Percentiles rank a stretch among this genome's conserved stretches.
Conservation (phyloP, 495 filamentous ascomycete species). For the Penicillium psychrofluorescens region DNA sequence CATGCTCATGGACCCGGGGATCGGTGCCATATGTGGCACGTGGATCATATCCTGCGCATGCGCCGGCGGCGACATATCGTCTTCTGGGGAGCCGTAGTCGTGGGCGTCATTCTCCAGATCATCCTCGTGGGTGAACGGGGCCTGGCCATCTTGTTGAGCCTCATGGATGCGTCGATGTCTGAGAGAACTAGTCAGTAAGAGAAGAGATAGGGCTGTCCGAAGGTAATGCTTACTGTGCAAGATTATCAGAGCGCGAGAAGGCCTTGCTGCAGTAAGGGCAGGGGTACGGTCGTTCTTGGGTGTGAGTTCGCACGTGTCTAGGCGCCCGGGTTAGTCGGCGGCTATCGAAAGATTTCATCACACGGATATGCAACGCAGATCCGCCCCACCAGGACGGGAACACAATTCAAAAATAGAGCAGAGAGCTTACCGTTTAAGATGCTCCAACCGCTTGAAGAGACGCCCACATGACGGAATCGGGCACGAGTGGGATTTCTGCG, state of each 20-base stretch:
- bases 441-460: slow-evolving; percentile 97
- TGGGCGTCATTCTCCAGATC: slow-evolving; percentile 69
- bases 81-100: slow-evolving; percentile 67
- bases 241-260: slow-evolving; percentile 95
- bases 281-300: slow-evolving; percentile 95
- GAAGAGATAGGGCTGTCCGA: neutral
- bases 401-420: slow-evolving; percentile 17
- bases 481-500: slow-evolving; percentile 95
- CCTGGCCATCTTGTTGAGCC: slow-evolving; percentile 61
- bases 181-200: slow-evolving; percentile 6
- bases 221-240: slow-evolving; percentile 73
- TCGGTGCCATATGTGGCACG: slow-evolving; percentile 31
- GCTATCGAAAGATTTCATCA: slow-evolving; percentile 41
- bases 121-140: slow-evolving; percentile 57
- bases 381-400: slow-evolving; percentile 4
- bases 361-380: slow-evolving; percentile 14
- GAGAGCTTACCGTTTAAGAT: slow-evolving; percentile 89
- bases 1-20: slow-evolving; percentile 32
- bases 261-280: slow-evolving; percentile 97
- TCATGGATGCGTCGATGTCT: slow-evolving; percentile 97
- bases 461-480: slow-evolving; percentile 97
- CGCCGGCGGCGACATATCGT: slow-evolving; percentile 54
- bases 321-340: slow-evolving; percentile 48
- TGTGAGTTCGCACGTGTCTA: slow-evolving; percentile 98
- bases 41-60: slow-evolving; percentile 26